Percentiles rank a stretch among this genome's conserved stretches.
Conservation (phyloP, 306 rosid genomes). For the Luffa aegyptiaca region DNA sequence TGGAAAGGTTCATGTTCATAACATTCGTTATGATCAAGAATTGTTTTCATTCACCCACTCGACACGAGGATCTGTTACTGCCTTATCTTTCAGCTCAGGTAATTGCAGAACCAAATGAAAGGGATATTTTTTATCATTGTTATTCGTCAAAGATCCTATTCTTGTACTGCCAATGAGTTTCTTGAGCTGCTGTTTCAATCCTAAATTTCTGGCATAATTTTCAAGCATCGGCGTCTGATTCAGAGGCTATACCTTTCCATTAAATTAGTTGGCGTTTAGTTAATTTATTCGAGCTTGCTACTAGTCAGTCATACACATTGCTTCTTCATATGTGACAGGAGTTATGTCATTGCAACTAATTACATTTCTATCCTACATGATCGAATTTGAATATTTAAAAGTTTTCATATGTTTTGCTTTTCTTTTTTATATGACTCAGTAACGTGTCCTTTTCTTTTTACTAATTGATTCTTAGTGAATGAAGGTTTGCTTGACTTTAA, state of each 20-base stretch:
- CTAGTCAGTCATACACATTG: neutral
- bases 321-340: neutral
- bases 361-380: neutral
- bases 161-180: neutral
- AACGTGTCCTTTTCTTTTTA: neutral
- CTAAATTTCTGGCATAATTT: neutral
- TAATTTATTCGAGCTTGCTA: neutral
- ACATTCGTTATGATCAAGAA: slow-evolving; percentile 71
- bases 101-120: neutral
- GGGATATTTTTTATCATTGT: neutral
- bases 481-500: slow-evolving; percentile 8
- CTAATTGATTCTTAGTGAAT: slow-evolving; percentile 2
- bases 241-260: neutral
- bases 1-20: slow-evolving; percentile 73
- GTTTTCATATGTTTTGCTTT: neutral
- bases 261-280: neutral
- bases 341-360: neutral
- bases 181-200: neutral
- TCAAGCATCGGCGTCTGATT: neutral
- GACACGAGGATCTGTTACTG: slow-evolving; percentile 81
- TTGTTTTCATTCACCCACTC: slow-evolving; percentile 75
- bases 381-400: neutral
- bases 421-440: neutral
- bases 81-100: slow-evolving; percentile 90
- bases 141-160: neutral